Conservation (phyloP, 164 flowering plant genomes). For the Vitis labrusca region DNA sequence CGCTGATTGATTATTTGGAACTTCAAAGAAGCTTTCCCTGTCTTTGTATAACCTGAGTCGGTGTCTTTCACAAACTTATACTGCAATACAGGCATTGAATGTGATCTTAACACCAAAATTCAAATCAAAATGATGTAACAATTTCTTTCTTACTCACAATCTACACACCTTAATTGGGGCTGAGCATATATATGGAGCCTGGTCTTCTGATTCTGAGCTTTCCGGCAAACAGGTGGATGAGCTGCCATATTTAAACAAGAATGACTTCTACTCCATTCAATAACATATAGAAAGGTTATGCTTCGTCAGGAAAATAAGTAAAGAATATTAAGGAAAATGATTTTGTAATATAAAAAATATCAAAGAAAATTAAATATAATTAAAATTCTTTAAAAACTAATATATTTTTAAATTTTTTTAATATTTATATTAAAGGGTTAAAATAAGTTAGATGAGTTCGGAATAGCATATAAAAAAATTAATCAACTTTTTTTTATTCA, state of each 20-base stretch:
- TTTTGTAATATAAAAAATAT: no score
- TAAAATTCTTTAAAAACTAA: no score
- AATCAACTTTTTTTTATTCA: no score
- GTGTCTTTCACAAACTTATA: constrained; percentile 37
- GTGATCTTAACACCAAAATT: background rate
- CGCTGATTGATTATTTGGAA: constrained; percentile 64
- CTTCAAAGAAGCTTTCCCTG: constrained; percentile 44
- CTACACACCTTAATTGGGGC: constrained; percentile 60
- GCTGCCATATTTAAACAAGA: constrained; percentile 35
- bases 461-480: no score
- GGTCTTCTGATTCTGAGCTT: constrained; percentile 19
- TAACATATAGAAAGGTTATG: no score
- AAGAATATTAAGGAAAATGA: no score
- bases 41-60: constrained; percentile 32
- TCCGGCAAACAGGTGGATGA: constrained; percentile 44
- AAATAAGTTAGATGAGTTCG: no score
- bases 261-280: background rate
- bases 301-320: no score
- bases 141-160: background rate
- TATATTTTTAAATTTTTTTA: no score
- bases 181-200: constrained; percentile 45
- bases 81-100: constrained; percentile 20
- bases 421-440: no score
- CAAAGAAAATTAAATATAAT: no score
- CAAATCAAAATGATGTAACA: background rate